These are phyloP conservation scores for Plasmodium vinckei DNA, from an alignment of 169 alveolate species.

Conservation along the genomic window DNA sequence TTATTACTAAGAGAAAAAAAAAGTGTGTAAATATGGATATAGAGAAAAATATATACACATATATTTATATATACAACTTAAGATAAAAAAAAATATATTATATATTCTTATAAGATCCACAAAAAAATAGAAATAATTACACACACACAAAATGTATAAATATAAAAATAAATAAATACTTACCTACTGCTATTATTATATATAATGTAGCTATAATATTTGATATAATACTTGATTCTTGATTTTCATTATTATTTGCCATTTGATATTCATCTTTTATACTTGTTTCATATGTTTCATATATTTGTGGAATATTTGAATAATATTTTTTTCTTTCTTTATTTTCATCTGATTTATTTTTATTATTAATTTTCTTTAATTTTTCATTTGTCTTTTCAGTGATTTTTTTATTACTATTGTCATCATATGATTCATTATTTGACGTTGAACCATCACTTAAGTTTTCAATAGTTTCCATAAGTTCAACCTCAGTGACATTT, in stretches of 20 bases:
- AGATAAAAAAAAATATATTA: no score
- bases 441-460: conserved; percentile 55
- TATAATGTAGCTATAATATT: conserved; percentile 52
- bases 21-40: not conserved
- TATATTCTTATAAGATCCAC: not conserved
- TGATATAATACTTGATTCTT: conserved; percentile 19
- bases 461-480: conserved; percentile 67
- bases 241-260: conserved; percentile 2
- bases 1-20: conserved; percentile 11
- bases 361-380: conserved; percentile 31
- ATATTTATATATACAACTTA: not conserved
- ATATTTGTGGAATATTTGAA: conserved; percentile 57
- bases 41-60: not conserved
- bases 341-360: conserved; percentile 9
- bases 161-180: not conserved
- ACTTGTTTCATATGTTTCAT: conserved; percentile 64
- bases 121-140: not conserved
- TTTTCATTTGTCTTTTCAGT: conserved; percentile 46
- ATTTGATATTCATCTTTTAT: conserved; percentile 23
- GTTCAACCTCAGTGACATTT: conserved; percentile 44
- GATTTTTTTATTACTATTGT: conserved; percentile 20
- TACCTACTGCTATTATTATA: conserved; percentile 67
- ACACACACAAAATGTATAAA: not conserved
- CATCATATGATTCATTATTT: conserved; percentile 45
- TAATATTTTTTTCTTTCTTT: conserved; percentile 4